Percentiles rank a stretch among this genome's conserved stretches.
Conservation (phyloP, 2,329 filamentous ascomycete genomes). For the Parasarocladium wereldwijsianum region DNA sequence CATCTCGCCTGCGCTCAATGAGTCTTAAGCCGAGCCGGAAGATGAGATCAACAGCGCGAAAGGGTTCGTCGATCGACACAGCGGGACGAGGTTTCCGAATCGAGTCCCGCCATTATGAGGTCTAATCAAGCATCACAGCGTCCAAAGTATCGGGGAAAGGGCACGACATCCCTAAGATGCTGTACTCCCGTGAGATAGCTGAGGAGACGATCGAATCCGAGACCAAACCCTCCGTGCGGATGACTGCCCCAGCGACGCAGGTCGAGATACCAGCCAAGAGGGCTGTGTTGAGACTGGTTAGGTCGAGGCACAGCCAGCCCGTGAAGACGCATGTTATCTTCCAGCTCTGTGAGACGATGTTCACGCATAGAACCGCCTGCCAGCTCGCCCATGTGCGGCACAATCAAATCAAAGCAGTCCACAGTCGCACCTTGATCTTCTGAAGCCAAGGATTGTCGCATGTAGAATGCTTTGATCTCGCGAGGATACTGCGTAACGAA, state of each 20-base stretch:
- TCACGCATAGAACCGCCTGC: slow-evolving; percentile 84
- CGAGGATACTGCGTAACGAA: slow-evolving; percentile 93
- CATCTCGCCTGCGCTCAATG: too few relatives aligned
- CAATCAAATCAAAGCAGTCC: slow-evolving; percentile 80
- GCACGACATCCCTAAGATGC: slow-evolving; percentile 72
- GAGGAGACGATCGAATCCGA: slow-evolving; percentile 78
- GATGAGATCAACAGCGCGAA: too few relatives aligned
- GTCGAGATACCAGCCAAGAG: slow-evolving; percentile 74
- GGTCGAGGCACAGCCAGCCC: slow-evolving; percentile 33
- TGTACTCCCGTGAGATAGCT: slow-evolving; percentile 70
- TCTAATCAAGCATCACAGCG: too few relatives aligned
- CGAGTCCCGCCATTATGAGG: too few relatives aligned
- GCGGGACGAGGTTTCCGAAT: too few relatives aligned
- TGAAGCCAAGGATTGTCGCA: slow-evolving; percentile 23
- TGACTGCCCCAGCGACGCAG: slow-evolving; percentile 82
- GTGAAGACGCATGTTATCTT: slow-evolving; percentile 55
- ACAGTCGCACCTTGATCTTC: slow-evolving; percentile 39
- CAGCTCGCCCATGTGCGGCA: slow-evolving; percentile 75
- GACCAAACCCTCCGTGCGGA: slow-evolving; percentile 78
- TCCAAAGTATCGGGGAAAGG: slow-evolving; percentile 65
- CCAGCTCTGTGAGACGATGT: slow-evolving; percentile 53
- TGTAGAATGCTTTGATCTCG: slow-evolving; percentile 77
- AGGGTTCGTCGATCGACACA: too few relatives aligned
- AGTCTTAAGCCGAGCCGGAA: too few relatives aligned
- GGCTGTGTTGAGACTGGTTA: slow-evolving; percentile 13